Conservation (phyloP, 2,329 filamentous ascomycete genomes). For the Exserohilum turcica region DNA sequence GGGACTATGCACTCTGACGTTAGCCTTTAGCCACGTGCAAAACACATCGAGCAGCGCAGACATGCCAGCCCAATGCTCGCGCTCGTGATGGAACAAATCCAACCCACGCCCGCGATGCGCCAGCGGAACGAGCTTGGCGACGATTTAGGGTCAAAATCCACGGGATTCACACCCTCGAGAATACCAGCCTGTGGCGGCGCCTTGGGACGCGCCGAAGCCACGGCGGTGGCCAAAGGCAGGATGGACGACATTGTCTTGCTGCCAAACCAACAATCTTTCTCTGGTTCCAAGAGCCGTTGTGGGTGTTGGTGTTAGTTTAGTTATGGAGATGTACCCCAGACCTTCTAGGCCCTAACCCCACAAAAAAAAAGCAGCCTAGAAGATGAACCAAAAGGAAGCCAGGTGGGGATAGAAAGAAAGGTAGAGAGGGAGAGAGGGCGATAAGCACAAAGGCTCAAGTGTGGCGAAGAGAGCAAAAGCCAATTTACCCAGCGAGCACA, state of each 20-base stretch:
- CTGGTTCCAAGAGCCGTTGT: not conserved
- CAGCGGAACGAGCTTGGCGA: not conserved
- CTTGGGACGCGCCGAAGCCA: conserved; percentile 26
- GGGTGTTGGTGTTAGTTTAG: no score
- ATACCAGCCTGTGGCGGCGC: conserved; percentile 67
- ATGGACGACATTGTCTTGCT: conserved; percentile 32
- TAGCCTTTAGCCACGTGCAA: not conserved
- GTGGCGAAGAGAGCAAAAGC: not conserved
- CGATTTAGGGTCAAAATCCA: conserved; percentile 61
- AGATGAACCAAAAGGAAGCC: not conserved
- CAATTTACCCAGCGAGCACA: not conserved
- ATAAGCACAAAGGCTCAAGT: not conserved
- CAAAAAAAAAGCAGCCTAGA: not conserved
- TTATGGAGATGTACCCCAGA: not conserved
- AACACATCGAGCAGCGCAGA: no score
- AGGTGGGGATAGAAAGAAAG: not conserved
- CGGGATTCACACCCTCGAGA: conserved; percentile 71
- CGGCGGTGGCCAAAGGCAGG: conserved; percentile 23
- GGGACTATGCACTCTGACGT: not conserved
- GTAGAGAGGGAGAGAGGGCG: no score
- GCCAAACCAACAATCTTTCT: not conserved
- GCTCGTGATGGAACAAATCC: not conserved
- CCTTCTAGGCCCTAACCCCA: not conserved
- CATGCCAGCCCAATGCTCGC: no score
- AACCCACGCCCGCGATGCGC: not conserved